Percentiles rank a stretch among this genome's conserved stretches.
These are phyloP conservation scores for Cinchona pubescens DNA, from an alignment of 257 asterid genomes.

Conservation along the genomic window DNA sequence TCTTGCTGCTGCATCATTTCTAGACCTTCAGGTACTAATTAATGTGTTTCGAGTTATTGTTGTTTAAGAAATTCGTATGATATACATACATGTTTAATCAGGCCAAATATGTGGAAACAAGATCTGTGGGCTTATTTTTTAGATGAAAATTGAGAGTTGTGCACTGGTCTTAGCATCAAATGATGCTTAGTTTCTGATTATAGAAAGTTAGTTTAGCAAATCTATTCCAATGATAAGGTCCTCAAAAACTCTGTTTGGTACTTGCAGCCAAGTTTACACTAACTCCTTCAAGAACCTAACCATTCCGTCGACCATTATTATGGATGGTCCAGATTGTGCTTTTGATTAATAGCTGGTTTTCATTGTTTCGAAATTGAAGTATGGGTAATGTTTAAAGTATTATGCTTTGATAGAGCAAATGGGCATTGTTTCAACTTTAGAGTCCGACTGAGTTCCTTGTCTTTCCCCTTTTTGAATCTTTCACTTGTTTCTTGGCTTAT, in stretches of 20 bases:
- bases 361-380: neutral
- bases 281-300: neutral
- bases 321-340: neutral
- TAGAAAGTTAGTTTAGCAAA: neutral
- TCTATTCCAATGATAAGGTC: neutral
- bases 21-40: slow-evolving; percentile 79
- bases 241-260: neutral
- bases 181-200: neutral
- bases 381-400: neutral
- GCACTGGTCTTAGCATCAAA: neutral
- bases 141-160: neutral
- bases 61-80: neutral
- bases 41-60: neutral
- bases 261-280: neutral
- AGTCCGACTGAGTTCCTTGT: too few species aligned
- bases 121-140: neutral
- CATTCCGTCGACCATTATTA: neutral
- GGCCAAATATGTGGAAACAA: neutral
- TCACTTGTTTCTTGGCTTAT: too few species aligned
- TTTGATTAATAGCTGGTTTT: neutral
- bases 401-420: too few species aligned
- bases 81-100: neutral
- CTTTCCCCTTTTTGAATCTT: too few species aligned
- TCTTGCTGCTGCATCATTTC: slow-evolving; percentile 96
- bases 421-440: too few species aligned